phyloP scores from a whole-genome alignment of 1,139 yeast species.

The Petasospora fabianii region DNA sequence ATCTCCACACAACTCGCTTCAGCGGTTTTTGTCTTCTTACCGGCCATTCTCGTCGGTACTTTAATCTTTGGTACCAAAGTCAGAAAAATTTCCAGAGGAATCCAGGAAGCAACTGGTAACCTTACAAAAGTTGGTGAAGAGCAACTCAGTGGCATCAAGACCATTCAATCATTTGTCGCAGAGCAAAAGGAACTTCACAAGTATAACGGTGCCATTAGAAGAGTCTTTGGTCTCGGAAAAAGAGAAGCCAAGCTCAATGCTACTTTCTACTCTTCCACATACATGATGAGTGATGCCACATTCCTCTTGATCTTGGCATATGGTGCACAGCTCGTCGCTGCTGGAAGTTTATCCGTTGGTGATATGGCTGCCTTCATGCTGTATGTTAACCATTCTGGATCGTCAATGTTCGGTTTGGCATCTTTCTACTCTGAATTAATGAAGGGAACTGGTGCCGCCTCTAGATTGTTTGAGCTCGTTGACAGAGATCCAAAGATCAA shows the following conservation, averaged over 20 bases:
- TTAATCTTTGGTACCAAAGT: conserved; percentile 76
- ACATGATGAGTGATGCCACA: conserved; percentile 76
- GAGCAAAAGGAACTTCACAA: conserved; percentile 63
- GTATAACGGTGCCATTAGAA: conserved; percentile 67
- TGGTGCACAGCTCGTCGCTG: conserved; percentile 75
- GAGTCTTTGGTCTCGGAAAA: conserved; percentile 70
- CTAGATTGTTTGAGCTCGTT: conserved; percentile 81
- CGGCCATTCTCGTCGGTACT: conserved; percentile 76
- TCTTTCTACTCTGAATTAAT: conserved; percentile 88
- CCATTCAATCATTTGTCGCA: conserved; percentile 87
- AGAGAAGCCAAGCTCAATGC: conserved; percentile 79
- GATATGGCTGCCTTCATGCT: conserved; percentile 90
- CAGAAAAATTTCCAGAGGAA: conserved; percentile 65
- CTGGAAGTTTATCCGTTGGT: conserved; percentile 75
- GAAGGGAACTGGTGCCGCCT: conserved; percentile 97
- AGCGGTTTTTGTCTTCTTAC: conserved; percentile 72
- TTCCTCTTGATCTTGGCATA: conserved; percentile 71
- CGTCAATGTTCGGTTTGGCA: conserved; percentile 85
- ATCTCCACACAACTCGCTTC: conserved; percentile 79
- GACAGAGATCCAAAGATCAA: conserved; percentile 71
- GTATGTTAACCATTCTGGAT: conserved; percentile 90
- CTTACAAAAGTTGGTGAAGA: conserved; percentile 91
- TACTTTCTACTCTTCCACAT: conserved; percentile 72
- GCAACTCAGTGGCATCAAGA: conserved; percentile 77
- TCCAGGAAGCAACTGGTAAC: conserved; percentile 84